Evolutionary conservation across 2,329 filamentous ascomycete genomes (phyloP).

Genomic region (Microascus cirrosus): DNA sequence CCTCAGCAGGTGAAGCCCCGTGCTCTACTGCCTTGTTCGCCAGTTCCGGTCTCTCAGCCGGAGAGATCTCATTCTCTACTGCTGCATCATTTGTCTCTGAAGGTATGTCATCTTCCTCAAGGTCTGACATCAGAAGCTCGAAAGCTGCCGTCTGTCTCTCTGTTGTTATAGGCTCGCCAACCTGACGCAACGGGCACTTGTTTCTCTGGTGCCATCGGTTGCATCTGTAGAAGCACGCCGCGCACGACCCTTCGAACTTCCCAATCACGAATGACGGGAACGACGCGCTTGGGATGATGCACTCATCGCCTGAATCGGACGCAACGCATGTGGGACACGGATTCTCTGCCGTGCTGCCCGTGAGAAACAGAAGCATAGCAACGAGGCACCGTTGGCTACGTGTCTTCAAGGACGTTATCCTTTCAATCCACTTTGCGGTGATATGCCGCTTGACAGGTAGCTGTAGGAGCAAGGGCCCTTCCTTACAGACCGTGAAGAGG

Average conservation of each 20-base stretch:
- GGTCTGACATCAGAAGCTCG: too few relatives aligned
- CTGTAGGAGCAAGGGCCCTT: neutral
- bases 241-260: neutral
- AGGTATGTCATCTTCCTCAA: neutral
- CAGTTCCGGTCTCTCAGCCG: neutral
- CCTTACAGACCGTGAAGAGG: neutral
- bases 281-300: neutral
- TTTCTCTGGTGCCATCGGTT: neutral
- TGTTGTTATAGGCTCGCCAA: neutral
- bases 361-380: slow-evolving; percentile 6
- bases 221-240: neutral
- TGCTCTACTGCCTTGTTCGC: too few relatives aligned
- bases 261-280: neutral
- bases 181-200: neutral
- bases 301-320: neutral
- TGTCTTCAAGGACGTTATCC: neutral
- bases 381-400: neutral
- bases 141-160: neutral
- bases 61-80: neutral
- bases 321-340: neutral
- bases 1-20: too few relatives aligned
- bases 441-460: neutral
- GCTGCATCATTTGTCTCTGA: neutral
- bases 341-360: slow-evolving; percentile 2
- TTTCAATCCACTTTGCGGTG: neutral